Base-by-base conservation (phyloP, 148 eudicot species). In the Rhododendron vialii region DNA sequence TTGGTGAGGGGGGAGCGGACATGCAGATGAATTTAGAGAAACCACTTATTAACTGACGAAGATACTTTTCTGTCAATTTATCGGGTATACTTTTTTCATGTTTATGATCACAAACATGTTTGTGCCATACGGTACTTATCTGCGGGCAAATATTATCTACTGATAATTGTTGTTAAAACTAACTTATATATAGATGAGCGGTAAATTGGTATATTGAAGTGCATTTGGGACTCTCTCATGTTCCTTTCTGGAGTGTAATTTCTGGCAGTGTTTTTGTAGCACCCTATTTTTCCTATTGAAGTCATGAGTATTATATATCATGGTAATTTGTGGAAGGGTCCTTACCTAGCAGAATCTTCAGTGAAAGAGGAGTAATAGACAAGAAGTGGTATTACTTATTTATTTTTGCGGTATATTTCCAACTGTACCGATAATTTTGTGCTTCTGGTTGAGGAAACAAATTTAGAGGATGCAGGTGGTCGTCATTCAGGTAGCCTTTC, bases 41-140 rank as follows among this genome's bases (percentile, higher is more conserved):
- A 81, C 98, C 95, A 75, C 15, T 93, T 83, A 93, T 95, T 61
- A 95, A 95, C 69, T 95, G 85, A 71, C 41, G 38, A 83, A 33
- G 41, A 83, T 35, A 14, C 26, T 65, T 20, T 35, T 47, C 36
- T 15, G 55, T 65, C 38, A 2, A 63, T 65, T 38, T 43, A n/a
- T 36, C 35, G 20, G 33, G 76, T 71, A 30, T 71, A 71, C 38
- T 30, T 26, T 20, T 22, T 59, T 22, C 65, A 5, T 43, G 15
- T 36, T 10, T 10, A 36, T 78, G 57, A 78, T 11, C 33, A 45
- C 4, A 30, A 51, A 11, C 36, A 80, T 3, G n/a, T 33, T n/a
- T 81, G 41, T 81, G 83, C 67, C 69, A 30, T 38, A 38, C 33
- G n/a, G 35, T 30, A 15, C 4, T 10, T 7, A 4, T 33, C 67